Percentiles rank a stretch among this genome's conserved stretches.
These are phyloP conservation scores for Amoeboaphelidium protococcarum DNA, from an alignment of 371 early-diverging fungal genomes.

Conservation along the genomic window DNA sequence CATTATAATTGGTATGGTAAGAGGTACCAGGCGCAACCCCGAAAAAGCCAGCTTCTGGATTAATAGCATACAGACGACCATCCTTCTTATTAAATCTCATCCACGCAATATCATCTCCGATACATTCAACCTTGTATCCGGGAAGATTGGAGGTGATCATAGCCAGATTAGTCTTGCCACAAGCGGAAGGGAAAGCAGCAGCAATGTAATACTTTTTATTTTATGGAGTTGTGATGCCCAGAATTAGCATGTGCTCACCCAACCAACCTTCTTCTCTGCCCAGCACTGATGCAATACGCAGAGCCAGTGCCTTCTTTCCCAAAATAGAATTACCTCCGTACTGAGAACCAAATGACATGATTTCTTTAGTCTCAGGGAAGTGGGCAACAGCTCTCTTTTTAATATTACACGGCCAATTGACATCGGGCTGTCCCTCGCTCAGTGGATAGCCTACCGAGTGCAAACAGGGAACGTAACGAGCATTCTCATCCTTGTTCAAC, in stretches of 20 bases:
- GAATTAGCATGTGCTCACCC: constrained; percentile 18
- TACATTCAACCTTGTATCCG: constrained; percentile 17
- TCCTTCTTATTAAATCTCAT: constrained; percentile 12
- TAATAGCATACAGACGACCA: constrained; percentile 17
- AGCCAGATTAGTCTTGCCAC: constrained; percentile 18
- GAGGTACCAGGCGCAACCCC: constrained; percentile 21
- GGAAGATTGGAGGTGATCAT: constrained; percentile 16
- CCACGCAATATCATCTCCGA: constrained; percentile 18
- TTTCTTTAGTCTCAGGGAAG: constrained; percentile 18
- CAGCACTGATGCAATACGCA: constrained; percentile 16
- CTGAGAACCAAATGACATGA: constrained; percentile 16
- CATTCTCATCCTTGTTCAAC: constrained; percentile 5
- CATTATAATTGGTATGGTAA: constrained; percentile 14
- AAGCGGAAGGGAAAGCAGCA: constrained; percentile 19
- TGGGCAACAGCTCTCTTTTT: constrained; percentile 14
- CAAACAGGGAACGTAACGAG: constrained; percentile 15
- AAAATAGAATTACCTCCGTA: constrained; percentile 18
- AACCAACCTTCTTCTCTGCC: constrained; percentile 15
- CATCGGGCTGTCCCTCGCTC: constrained; percentile 13
- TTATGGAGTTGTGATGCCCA: constrained; percentile 14
- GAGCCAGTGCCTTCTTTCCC: constrained; percentile 17
- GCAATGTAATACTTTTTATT: constrained; percentile 16
- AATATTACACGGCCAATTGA: constrained; percentile 17
- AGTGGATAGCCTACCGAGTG: constrained; percentile 16
- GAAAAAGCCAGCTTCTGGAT: constrained; percentile 20